Evolutionary conservation across 371 early-diverging fungal species (phyloP), one percentile per base, ranked within the genome.

Genomic region (Funneliformis caledonium): DNA sequence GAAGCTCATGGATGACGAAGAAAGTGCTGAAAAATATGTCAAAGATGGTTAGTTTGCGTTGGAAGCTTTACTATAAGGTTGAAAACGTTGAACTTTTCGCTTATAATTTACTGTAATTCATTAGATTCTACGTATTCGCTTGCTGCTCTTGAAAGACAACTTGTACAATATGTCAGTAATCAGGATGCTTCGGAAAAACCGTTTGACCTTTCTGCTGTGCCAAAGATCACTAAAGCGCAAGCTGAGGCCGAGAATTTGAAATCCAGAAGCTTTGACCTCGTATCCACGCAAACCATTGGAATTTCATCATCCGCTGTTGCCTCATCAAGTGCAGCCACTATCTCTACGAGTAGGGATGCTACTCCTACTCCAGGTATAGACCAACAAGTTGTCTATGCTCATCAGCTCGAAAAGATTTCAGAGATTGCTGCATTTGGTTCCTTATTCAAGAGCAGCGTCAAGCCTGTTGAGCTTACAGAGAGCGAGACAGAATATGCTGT

Each of bases 401-500:
- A 90, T 79, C 89, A 90, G 65, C 89, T 97, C 85, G 90, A 92
- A 33, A 89, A 89, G 43, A 88, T 97, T 68, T 93, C 97, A 16
- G 94, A 95, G 85, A 91, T 98, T 81, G 91, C 93, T 4, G 87
- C 88, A 16, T 94, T 95, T 82, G 98, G 98, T 45, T 86, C 90
- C 4, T 85, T 97, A 70, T 94, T 97, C 91, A 95, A 96, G 85
- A 93, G 93, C 43, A 93, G 95, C 31, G 82, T 85, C 62, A 91
- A 89, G 83, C 90, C 96, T 43, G 89, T 92, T 26, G 94, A 91
- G 77, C 88, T 98, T 26, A 97, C 98, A 14, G 99, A 99, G 84
- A 88, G 94, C 42, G 99, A 98, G 85, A 96, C 96, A 1, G 99
- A 99, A 85, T 99, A 99, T 86, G 93, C 93, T 60, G 96, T 99